These are phyloP conservation scores for Synchytrium microbalum DNA, from an alignment of 371 early-diverging fungal genomes.

Conservation along the genomic window DNA sequence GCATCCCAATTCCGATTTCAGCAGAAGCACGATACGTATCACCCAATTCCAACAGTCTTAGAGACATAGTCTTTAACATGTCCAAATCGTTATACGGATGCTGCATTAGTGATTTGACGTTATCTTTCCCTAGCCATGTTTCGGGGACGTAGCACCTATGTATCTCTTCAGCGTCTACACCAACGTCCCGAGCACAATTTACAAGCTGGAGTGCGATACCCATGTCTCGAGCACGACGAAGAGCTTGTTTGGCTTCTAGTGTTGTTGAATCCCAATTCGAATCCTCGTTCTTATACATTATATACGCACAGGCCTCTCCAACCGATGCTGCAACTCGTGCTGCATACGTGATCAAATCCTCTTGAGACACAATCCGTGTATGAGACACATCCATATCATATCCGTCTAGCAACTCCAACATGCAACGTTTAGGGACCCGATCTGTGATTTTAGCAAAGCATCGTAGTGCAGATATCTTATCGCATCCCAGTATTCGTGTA, in stretches of 20 bases:
- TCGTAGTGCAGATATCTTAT: conserved; percentile 22
- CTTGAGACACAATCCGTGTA: conserved; percentile 22
- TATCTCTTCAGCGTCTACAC: conserved; percentile 41
- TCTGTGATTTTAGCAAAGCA: conserved; percentile 25
- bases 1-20: conserved; percentile 1
- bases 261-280: not conserved
- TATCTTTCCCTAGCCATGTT: conserved; percentile 20
- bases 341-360: conserved; percentile 41
- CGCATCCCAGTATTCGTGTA: no score
- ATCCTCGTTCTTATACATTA: conserved; percentile 10
- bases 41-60: conserved; percentile 1
- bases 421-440: conserved; percentile 31
- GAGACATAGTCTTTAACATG: not conserved
- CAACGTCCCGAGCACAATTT: conserved; percentile 55
- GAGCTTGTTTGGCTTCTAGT: conserved; percentile 17
- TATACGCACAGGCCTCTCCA: conserved; percentile 43
- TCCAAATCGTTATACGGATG: conserved; percentile 12
- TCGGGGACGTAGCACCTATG: conserved; percentile 46
- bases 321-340: conserved; percentile 53
- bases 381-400: conserved; percentile 44
- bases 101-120: conserved; percentile 19
- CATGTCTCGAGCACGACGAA: conserved; percentile 45
- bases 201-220: conserved; percentile 51
- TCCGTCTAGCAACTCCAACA: conserved; percentile 45
- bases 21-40: conserved; percentile 15